These are phyloP conservation scores for Amanita polypyramis DNA, from an alignment of 768 basidiomycete genomes.

Conservation along the genomic window DNA sequence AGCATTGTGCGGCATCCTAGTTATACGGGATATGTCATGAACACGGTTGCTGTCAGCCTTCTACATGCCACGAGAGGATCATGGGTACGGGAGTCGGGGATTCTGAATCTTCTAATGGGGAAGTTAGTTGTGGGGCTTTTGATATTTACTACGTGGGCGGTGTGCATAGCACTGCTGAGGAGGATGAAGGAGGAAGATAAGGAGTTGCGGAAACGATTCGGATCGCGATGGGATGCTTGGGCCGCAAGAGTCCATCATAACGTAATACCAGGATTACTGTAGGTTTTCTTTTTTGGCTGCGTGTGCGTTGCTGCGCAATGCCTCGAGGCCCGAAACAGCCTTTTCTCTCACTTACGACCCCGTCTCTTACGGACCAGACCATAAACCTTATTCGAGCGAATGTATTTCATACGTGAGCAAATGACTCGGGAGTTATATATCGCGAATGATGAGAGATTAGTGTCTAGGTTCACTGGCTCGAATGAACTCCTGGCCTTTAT, in stretches of 20 bases:
- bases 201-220: constrained; percentile 28
- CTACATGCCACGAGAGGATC: constrained; percentile 29
- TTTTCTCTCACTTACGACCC: too few species aligned
- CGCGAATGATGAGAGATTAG: too few species aligned
- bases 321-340: too few species aligned
- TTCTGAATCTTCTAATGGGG: constrained; percentile 22
- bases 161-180: constrained; percentile 21
- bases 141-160: constrained; percentile 14
- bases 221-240: constrained; percentile 33
- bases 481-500: too few species aligned
- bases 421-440: too few species aligned
- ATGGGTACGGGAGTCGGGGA: constrained; percentile 33
- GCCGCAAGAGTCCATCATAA: constrained; percentile 32
- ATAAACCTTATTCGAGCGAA: too few species aligned
- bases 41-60: constrained; percentile 21
- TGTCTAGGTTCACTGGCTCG: too few species aligned
- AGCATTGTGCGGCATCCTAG: constrained; percentile 22
- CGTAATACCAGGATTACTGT: constrained; percentile 29
- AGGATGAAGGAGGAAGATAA: constrained; percentile 37
- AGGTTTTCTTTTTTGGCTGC: not conserved
- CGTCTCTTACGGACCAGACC: too few species aligned
- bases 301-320: too few species aligned
- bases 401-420: too few species aligned
- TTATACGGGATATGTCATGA: constrained; percentile 14
- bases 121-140: constrained; percentile 20